Evolutionary conservation across 768 basidiomycete species (phyloP).

Genomic region (Lanmaoa pseudosensibilis): DNA sequence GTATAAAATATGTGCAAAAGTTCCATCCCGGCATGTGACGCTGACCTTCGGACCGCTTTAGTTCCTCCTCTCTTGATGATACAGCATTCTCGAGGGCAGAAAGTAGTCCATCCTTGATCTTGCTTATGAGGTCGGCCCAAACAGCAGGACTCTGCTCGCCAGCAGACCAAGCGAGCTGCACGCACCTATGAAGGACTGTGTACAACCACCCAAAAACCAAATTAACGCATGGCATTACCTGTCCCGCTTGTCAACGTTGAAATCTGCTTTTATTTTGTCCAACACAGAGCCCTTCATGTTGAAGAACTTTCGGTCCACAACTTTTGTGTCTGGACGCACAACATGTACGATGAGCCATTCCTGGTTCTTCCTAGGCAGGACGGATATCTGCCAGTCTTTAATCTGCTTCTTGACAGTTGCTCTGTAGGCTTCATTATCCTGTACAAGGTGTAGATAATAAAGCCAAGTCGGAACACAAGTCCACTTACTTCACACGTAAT

Average conservation of each 20-base stretch:
- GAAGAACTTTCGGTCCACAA: conserved; percentile 66
- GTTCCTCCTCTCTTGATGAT: conserved; percentile 82
- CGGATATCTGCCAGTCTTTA: conserved; percentile 82
- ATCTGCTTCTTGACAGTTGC: conserved; percentile 78
- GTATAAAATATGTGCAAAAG: conserved; percentile 94
- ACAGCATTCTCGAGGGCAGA: conserved; percentile 81
- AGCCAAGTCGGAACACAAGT: not conserved
- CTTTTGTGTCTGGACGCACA: conserved; percentile 66
- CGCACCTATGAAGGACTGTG: conserved; percentile 53
- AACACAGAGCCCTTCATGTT: conserved; percentile 82
- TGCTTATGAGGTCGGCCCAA: conserved; percentile 87
- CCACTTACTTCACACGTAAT: conserved; percentile 82
- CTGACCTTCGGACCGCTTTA: conserved; percentile 85
- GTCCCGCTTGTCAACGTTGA: conserved; percentile 86
- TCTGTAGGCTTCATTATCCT: conserved; percentile 77
- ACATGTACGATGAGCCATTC: conserved; percentile 94
- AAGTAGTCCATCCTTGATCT: conserved; percentile 88
- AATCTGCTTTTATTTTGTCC: conserved; percentile 90
- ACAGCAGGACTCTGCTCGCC: conserved; percentile 71
- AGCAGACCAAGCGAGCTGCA: conserved; percentile 76
- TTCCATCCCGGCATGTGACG: conserved; percentile 97
- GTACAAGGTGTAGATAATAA: conserved; percentile 10
- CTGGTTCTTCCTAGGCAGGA: conserved; percentile 73
- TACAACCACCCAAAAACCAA: conserved; percentile 6
- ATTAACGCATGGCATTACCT: conserved; percentile 40